Percentiles rank a stretch among this genome's conserved stretches.
phyloP scores from a whole-genome alignment of 768 basidiomycete species.

The Solioccasus polychromus region DNA sequence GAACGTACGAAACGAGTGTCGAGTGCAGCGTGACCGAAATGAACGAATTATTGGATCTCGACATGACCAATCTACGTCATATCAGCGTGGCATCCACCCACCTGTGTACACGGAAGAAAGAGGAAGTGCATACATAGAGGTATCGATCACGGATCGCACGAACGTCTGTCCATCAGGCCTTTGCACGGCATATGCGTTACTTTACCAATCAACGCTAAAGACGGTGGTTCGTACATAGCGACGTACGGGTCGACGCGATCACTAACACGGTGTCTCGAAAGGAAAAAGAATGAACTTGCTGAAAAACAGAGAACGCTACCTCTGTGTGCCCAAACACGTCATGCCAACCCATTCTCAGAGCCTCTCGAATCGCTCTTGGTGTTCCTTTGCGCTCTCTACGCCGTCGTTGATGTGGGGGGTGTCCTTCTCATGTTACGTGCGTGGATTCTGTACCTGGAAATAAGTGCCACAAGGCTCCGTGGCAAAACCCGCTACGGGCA shows the following conservation, averaged over 20 bases:
- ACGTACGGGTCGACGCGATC: constrained; percentile 70
- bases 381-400: constrained; percentile 46
- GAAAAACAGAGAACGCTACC: constrained; percentile 36
- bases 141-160: constrained; percentile 49
- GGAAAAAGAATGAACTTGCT: too few relatives aligned
- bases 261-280: constrained; percentile 50
- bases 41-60: constrained; percentile 6
- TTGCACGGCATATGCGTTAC: constrained; percentile 58
- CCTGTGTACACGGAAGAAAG: not conserved
- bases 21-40: constrained; percentile 33
- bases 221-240: constrained; percentile 59
- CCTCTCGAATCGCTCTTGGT: constrained; percentile 40
- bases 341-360: constrained; percentile 77
- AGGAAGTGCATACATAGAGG: constrained; percentile 30
- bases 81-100: not conserved
- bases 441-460: too few relatives aligned
- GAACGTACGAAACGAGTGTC: constrained; percentile 51
- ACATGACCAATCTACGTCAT: constrained; percentile 8
- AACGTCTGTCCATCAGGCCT: constrained; percentile 56
- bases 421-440: constrained; percentile 27
- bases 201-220: constrained; percentile 41
- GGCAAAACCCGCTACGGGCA: too few relatives aligned
- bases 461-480: too few relatives aligned
- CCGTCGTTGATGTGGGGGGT: constrained; percentile 36
- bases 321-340: constrained; percentile 62